These are phyloP conservation scores for Colletotrichum eremochloae DNA, from an alignment of 2,329 filamentous ascomycete genomes.

Conservation along the genomic window DNA sequence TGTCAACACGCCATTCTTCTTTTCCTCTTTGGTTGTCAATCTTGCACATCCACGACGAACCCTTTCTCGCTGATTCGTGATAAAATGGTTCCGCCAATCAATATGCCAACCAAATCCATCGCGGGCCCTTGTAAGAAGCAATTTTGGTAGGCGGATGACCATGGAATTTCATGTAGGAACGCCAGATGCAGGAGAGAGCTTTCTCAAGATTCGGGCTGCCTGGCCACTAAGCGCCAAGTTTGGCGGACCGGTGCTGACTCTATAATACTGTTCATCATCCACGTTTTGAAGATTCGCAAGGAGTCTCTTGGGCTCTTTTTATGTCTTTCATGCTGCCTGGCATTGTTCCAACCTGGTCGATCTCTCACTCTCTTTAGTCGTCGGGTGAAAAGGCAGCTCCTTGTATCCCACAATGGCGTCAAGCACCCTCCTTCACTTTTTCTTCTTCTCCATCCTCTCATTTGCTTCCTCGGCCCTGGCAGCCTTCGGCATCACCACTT, in stretches of 20 bases:
- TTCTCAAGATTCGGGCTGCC: background rate
- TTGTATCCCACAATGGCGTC: slow-evolving; percentile 33
- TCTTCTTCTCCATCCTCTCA: slow-evolving; percentile 46
- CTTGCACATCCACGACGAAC: slow-evolving; percentile 25
- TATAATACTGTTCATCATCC: slow-evolving; percentile 25
- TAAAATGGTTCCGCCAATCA: slow-evolving; percentile 41
- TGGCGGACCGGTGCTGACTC: background rate
- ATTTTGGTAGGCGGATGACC: slow-evolving; percentile 17
- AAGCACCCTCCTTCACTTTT: slow-evolving; percentile 32
- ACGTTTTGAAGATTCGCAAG: background rate
- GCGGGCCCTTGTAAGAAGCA: slow-evolving; percentile 18
- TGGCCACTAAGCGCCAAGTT: slow-evolving; percentile 22
- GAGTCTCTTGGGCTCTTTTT: slow-evolving; percentile 20
- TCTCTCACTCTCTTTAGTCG: slow-evolving; percentile 9
- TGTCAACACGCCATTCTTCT: slow-evolving; percentile 16
- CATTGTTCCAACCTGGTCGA: slow-evolving; percentile 20
- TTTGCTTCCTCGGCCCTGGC: slow-evolving; percentile 50
- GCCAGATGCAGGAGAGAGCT: background rate
- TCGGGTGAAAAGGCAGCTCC: slow-evolving; percentile 18
- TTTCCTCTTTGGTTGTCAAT: slow-evolving; percentile 26
- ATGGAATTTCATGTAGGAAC: slow-evolving; percentile 25
- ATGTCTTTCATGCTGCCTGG: slow-evolving; percentile 2
- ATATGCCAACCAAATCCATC: slow-evolving; percentile 18
- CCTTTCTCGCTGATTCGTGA: slow-evolving; percentile 28
- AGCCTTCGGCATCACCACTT: slow-evolving; percentile 59